Evolutionary conservation across 202 grass and related monocot species (phyloP).

Genomic region (Bolboschoenoplectus hybrid): DNA sequence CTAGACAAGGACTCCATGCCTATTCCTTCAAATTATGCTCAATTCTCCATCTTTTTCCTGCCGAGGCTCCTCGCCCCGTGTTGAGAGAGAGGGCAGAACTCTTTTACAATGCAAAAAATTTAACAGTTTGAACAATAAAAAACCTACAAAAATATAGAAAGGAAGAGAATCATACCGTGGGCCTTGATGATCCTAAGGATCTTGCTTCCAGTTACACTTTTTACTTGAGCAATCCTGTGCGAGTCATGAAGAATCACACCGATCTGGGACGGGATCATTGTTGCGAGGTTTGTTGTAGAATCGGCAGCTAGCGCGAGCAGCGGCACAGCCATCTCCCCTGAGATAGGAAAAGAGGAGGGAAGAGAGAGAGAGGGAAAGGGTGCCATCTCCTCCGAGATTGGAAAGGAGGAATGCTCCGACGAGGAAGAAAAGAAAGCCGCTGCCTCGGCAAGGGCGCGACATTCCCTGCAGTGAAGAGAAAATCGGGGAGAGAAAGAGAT

Average conservation of each 20-base stretch:
- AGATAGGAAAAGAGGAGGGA: too few relatives aligned
- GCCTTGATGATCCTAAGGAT: slow-evolving; percentile 88
- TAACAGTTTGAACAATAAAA: not conserved
- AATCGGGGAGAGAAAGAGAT: too few relatives aligned
- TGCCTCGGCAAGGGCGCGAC: too few relatives aligned
- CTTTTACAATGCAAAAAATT: not conserved
- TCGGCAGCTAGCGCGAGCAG: slow-evolving; percentile 31
- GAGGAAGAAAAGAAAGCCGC: too few relatives aligned
- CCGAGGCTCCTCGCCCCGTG: too few relatives aligned
- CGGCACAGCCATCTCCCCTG: not conserved
- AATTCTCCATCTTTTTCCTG: too few relatives aligned
- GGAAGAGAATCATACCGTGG: slow-evolving; percentile 45
- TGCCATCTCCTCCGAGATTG: too few relatives aligned
- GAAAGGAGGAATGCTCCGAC: too few relatives aligned
- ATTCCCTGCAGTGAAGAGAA: too few relatives aligned
- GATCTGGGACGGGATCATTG: slow-evolving; percentile 85
- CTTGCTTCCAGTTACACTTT: slow-evolving; percentile 74
- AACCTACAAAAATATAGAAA: not conserved
- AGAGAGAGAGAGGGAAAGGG: too few relatives aligned
- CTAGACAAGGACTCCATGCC: too few relatives aligned
- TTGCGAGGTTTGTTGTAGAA: not conserved
- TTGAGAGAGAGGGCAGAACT: not conserved
- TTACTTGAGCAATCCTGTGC: slow-evolving; percentile 72
- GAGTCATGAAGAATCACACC: slow-evolving; percentile 77
- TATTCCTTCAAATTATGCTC: too few relatives aligned